Evolutionary conservation across 106 monocot genomes (phyloP).

Genomic region (Iris macrosiphon): DNA sequence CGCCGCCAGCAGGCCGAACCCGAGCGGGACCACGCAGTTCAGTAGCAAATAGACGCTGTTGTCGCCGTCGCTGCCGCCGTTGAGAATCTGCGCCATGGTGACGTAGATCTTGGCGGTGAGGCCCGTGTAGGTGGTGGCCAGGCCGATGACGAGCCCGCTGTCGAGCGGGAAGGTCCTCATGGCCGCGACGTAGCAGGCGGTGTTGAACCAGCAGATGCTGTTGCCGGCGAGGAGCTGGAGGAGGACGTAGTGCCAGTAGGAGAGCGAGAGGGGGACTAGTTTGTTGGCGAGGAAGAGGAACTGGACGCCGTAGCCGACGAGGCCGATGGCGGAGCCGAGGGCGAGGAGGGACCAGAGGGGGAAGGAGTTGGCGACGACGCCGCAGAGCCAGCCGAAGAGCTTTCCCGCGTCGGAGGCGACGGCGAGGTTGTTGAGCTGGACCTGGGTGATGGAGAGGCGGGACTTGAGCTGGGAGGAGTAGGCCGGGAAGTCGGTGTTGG

Average conservation of each 20-base stretch:
- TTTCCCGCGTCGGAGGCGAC: slow-evolving; percentile 72
- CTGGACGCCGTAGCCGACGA: slow-evolving; percentile 68
- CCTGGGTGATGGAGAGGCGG: slow-evolving; percentile 63
- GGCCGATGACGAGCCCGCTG: neutral
- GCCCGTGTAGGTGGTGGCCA: neutral
- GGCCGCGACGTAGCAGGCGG: neutral
- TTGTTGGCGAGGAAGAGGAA: slow-evolving; percentile 43
- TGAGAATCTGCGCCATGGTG: neutral
- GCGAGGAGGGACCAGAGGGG: slow-evolving; percentile 46
- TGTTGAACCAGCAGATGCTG: slow-evolving; percentile 67
- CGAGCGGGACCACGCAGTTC: neutral
- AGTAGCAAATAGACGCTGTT: neutral
- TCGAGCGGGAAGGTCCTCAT: slow-evolving; percentile 1
- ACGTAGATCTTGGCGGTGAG: slow-evolving; percentile 1
- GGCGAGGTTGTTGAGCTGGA: slow-evolving; percentile 65
- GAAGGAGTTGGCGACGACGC: slow-evolving; percentile 45
- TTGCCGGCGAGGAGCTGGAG: slow-evolving; percentile 46
- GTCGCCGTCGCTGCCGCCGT: neutral
- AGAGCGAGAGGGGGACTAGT: slow-evolving; percentile 10
- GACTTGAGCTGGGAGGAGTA: no score
- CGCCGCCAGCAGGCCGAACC: neutral
- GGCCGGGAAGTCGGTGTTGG: slow-evolving; percentile 60
- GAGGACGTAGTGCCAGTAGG: slow-evolving; percentile 52
- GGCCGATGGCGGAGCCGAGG: slow-evolving; percentile 36
- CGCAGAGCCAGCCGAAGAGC: slow-evolving; percentile 56